Evolutionary conservation across 176 grass and related monocot species (phyloP), one percentile per base, ranked within the genome.

Genomic region (Eleusine indica): DNA sequence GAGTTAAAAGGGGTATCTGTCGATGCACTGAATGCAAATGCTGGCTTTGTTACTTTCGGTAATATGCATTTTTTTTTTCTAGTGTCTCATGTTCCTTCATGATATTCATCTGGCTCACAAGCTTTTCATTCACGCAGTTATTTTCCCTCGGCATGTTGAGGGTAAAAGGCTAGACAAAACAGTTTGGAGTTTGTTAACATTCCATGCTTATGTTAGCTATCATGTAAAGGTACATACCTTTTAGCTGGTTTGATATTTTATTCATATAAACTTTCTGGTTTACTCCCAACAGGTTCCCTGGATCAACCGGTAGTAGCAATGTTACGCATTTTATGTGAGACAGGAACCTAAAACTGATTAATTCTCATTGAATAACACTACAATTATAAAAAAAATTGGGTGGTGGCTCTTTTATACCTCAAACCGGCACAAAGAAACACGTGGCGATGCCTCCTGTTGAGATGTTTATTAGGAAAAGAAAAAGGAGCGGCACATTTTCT

Each of bases 171-270:
- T 99, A 53, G 93, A 99, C 69, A 99, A 86, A 81, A 96, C 96
- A 84, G 96, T 99, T 87, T 99, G 96, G 96, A 99, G 88, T 84
- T 85, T 99, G 76, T 77, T 99, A 78, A 99, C 96, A n/a, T 99
- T 99, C 87, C 96, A 94, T 99, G 96, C 96, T 68, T 99, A 99
- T 82, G 96, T 99, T 81, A 99, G 96, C 91, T 99, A 99, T 74
- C 96, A 99, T 84, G 96, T 99, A 62, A 99, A 99, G 93, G 96
- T 96, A 76, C 63, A 22, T 28, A 48, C 60, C 66, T 81, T 75
- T 15, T 78, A 8, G 19, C 53, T 91, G 49, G 19, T 81, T 51
- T 70, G 37, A 46, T 70, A 70, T 37, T 46, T 74, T 42, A 71
- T 82, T 57, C 25, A 58, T 79, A 53, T 68, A 68, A 44, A 82